Percentiles rank a stretch among this genome's conserved stretches.
Conservation (phyloP, 768 basidiomycete genomes). For the Boletus sensibilis region DNA sequence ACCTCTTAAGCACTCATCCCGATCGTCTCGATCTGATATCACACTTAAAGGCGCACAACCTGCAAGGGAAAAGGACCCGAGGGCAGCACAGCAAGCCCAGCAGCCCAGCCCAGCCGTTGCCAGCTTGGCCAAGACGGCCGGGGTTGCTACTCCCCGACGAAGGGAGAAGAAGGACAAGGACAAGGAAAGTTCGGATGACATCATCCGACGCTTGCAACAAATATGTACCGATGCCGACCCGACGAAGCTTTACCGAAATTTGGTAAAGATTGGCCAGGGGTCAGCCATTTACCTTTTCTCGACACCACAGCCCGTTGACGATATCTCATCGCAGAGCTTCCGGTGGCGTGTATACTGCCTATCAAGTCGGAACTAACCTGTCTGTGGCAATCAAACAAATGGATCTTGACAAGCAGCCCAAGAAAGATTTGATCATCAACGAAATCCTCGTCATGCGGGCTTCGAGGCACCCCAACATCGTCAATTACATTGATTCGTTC, state of each 20-base stretch:
- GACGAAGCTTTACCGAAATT: conserved; percentile 84
- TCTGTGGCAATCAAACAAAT: conserved; percentile 99
- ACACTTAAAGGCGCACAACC: conserved; percentile 43
- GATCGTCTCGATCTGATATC: conserved; percentile 58
- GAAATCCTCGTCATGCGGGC: conserved; percentile 99
- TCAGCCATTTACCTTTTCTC: conserved; percentile 38
- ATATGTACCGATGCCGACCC: conserved; percentile 99
- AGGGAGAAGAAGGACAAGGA: conserved; percentile 84
- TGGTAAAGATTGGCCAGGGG: conserved; percentile 99
- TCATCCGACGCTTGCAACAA: conserved; percentile 84
- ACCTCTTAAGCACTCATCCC: conserved; percentile 52
- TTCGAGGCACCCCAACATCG: conserved; percentile 96
- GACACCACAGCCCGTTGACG: background rate
- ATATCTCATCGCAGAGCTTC: conserved; percentile 62
- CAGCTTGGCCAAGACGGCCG: conserved; percentile 62
- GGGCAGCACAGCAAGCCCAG: conserved; percentile 36
- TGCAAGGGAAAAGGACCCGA: conserved; percentile 39
- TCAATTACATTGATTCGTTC: conserved; percentile 99
- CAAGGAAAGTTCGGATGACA: conserved; percentile 80
- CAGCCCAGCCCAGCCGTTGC: conserved; percentile 63
- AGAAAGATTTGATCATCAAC: conserved; percentile 99
- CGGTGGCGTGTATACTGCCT: conserved; percentile 97
- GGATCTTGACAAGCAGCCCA: conserved; percentile 99
- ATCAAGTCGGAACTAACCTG: conserved; percentile 92
- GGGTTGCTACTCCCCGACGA: conserved; percentile 79